Base-by-base conservation (phyloP, 495 filamentous ascomycete species). In the Hypoxylon cercidicola region DNA sequence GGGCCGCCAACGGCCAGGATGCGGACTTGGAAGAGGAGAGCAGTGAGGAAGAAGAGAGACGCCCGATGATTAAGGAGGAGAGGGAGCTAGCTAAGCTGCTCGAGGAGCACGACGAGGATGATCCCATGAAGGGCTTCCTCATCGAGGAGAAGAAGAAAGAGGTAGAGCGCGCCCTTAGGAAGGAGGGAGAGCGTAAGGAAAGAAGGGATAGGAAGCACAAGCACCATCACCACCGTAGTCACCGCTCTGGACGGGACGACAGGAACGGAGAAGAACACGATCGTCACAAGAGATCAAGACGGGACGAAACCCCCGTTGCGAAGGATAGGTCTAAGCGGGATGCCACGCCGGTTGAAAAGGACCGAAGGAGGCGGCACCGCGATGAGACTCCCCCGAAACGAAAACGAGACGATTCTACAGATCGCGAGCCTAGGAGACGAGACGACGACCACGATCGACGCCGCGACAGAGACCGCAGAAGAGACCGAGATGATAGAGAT, bases 91-190 rank as follows among this genome's bases (percentile, higher is more conserved):
- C 84, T 55, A 85, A 87, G 51, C 71, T 97, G 67, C 87, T 95
- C 15, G 76, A 82, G 59, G 87, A 93, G 16, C 89, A 96, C 64
- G 94, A 97, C 64, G 93, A 97, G 19, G 95, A 97, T 68, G 94
- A 99, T 77, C 94, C 95, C 1, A 97, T 98, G 95, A 98, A 97
- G 77, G 86, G 87, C 50, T 96, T 90, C 72, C 74, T 97, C 48
- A 84, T 97, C 20, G 81, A 92, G 43, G 89, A 95, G 78, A 97
- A 97, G 84, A 91, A 89, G 70, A 90, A 93, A 64, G 92, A 97
- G 74, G 86, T 96, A 32, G 85, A 88, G 32, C 82, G 78, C 48
- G 93, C 92, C 0, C 69, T 91, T 66, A 81, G 83, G 62, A 85
- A 77, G 62, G 75, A 83, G 54, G 79, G 81, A 58, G 78, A 49